Base-by-base conservation (phyloP, 2,329 filamentous ascomycete genomes). In the Epicoccum nigrum region DNA sequence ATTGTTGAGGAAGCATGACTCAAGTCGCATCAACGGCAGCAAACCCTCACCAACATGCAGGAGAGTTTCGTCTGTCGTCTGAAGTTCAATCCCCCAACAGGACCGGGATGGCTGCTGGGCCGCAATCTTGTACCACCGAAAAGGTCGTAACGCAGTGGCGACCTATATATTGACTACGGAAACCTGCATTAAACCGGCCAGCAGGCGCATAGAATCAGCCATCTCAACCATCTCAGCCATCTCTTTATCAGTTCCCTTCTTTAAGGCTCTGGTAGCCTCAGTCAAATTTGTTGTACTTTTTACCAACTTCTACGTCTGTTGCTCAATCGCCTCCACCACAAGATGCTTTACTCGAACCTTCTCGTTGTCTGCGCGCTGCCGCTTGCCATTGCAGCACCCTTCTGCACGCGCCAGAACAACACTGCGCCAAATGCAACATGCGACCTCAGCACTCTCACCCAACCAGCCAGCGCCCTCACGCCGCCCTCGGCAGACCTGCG, bases 261-360 rank as follows among this genome's bases (percentile, higher is more conserved):
- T 62, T 46, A 28, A 51, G 35, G 69, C 68, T 69, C 69, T 56
- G 67, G 69, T 51, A 72, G 69, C 68, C 65, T 53, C 37, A 16
- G 50, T 63, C 54, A 13, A 44, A 53, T 34, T 31, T 30, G 34
- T 34, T 45, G 43, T 37, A 25, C 39, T 30, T 44, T 43, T 33
- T 34, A 53, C 28, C 21, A 19, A 27, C 30, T 21, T 27, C 28
- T 27, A 35, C 31, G 13, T 19, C 37, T 25, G 23, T 48, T 42
- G 49, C 27, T 20, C 32, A 30, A 16, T n/a, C 11, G 19, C 42
- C 37, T 34, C 25, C 13, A 13, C n/a, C n/a, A 17, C 59, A 67
- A 45, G 1, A 72, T 71, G 68, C 62, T 59, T 44, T 49, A 55
- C 9, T 55, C 61, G 9, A 30, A 59, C 39, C 16, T 69, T 19